Evolutionary conservation across 179 eudicot species (phyloP), one percentile per base, ranked within the genome.

Genomic region (Actinidia chinensis): DNA sequence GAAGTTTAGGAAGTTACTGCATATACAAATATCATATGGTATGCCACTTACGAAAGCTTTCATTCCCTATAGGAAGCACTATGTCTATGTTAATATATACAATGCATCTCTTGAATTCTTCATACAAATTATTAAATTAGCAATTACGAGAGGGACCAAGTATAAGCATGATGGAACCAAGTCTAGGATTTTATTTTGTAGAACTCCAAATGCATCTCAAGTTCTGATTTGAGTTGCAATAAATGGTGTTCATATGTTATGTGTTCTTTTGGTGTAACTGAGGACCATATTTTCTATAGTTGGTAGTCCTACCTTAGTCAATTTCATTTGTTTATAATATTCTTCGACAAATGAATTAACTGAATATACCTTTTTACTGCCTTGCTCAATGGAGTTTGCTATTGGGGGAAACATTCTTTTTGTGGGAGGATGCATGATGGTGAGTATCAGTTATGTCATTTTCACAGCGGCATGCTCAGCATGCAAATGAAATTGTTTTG

Each of bases 391-490:
- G 98, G 99, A 97, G 72, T 95, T 95, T 79, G 99, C 99, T 69
- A 95, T 98, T 74, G 99, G 99, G 98, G 48, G 87, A 74, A 83
- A 95, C 97, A 76, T 95, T 93, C 87, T 95, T 95, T 85, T 78
- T 93, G 81, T 95, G 99, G 98, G 99, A 84, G 98, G 99, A 42
- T 95, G 98, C 90, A 93, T 95, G 99, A 95, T 95, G 99, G 98
- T 87, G 84, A 89, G 90, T 81, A 61, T 60, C 78, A 63, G 52
- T 15, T 79, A 76, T 73, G 51, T 65, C 52, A 15, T 76, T 74
- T 48, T 74, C n/a, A n/a, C 25, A 44, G 15, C 47, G 67, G 44
- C 66, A 40, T 74, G 10, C 36, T 63, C 65, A 71, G 46, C 28
- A 6, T 36, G 58, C 63, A 58, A 65, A 20, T 72, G 51, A 23